Evolutionary conservation across 179 eudicot species (phyloP), one percentile per base, ranked within the genome.

Genomic region (Corrigiola litoralis): DNA sequence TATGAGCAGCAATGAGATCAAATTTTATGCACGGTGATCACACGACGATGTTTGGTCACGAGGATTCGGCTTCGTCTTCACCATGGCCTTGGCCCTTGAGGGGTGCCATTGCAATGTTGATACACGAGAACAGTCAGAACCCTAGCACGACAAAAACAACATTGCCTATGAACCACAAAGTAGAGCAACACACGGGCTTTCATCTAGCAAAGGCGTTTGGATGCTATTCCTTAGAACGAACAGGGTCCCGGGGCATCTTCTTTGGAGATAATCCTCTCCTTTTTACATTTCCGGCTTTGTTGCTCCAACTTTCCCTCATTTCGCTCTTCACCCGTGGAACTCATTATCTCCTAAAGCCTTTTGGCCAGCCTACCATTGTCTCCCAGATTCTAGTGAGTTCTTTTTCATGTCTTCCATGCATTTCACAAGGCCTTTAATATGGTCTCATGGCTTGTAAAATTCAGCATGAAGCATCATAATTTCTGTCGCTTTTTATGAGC

Each of bases 321-420:
- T 62, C 79, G 20, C 5, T 74, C 47, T 60, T 74, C 51, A 80
- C 84, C 21, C 79, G 72, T 27, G 46, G 47, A 14, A 23, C 75
- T 58, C 69, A 80, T 48, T 52, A 67, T 65, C 25, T 77, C 18
- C 84, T 80, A 63, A 80, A 65, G 70, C 84, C 84, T 58, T 55
- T 77, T 57, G 81, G 81, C 48, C 84, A 80, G 44, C 81, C 84
- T 61, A 56, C 74, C 60, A 77, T 80, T 71, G 78, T 80, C 61
- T 75, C 79, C 58, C 81, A 80, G 40, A 80, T 77, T 65, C 62
- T 80, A n/a, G 84, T 77, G 24, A 69, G 81, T 50, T 17, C 12
- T 34, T 17, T 10, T 40, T 46, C 29, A 25, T 49, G 33, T 23
- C 5, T n/a, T 34, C 24, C 12, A 29, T 16, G 9, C 27, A 1